phyloP scores from a whole-genome alignment of 371 early-diverging fungal genomes.

The Mucor saturninus region DNA sequence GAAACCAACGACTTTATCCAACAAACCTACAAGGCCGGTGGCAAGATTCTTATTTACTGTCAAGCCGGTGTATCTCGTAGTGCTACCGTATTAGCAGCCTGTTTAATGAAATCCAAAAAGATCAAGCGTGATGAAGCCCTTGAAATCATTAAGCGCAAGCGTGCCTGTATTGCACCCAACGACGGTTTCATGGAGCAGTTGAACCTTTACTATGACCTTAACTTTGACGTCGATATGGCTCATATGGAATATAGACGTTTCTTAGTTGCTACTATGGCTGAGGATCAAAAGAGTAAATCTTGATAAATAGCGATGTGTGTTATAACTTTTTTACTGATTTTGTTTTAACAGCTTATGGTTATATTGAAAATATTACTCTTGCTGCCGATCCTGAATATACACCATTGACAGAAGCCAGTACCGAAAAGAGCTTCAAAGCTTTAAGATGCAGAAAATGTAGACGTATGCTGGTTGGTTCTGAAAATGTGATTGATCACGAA shows the following conservation, averaged over 20 bases:
- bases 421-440: conserved; percentile 29
- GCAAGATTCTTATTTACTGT: conserved; percentile 75
- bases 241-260: conserved; percentile 75
- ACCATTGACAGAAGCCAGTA: conserved; percentile 16
- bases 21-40: conserved; percentile 48
- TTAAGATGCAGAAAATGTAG: conserved; percentile 64
- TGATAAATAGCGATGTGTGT: not conserved
- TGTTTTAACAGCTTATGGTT: conserved; percentile 30
- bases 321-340: not conserved
- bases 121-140: conserved; percentile 59
- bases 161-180: conserved; percentile 55
- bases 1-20: conserved; percentile 66
- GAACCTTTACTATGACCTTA: conserved; percentile 48
- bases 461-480: conserved; percentile 59
- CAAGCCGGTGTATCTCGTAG: conserved; percentile 49
- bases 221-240: conserved; percentile 60
- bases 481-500: conserved; percentile 74
- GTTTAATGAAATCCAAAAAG: conserved; percentile 65
- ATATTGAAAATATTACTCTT: conserved; percentile 54
- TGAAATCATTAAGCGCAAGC: conserved; percentile 43
- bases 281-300: conserved; percentile 56
- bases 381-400: conserved; percentile 56
- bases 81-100: conserved; percentile 56
- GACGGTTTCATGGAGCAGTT: conserved; percentile 49
- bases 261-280: conserved; percentile 61